Percentiles rank a stretch among this genome's conserved stretches.
These are phyloP conservation scores for Ophiocordyceps camponoti-saundersi DNA, from an alignment of 2,329 filamentous ascomycete species.

Conservation along the genomic window DNA sequence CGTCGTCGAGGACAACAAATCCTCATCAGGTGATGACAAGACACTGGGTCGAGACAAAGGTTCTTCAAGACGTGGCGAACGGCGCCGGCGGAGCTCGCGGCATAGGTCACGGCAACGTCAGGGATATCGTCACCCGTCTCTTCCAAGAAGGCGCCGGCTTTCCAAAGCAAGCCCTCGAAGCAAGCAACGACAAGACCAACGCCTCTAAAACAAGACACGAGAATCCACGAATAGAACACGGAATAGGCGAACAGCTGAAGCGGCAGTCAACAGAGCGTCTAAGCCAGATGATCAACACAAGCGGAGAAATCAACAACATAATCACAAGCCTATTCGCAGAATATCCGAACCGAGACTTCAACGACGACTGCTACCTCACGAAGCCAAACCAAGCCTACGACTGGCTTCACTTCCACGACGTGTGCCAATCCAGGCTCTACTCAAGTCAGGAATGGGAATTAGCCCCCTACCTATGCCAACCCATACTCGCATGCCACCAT, in stretches of 20 bases:
- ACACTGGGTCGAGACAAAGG: slow-evolving; percentile 59
- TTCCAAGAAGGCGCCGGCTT: slow-evolving; percentile 70
- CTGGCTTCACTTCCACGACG: slow-evolving; percentile 90
- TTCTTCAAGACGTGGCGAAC: slow-evolving; percentile 49
- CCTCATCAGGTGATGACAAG: slow-evolving; percentile 38
- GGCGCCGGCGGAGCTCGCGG: slow-evolving; percentile 57
- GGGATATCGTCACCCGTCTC: slow-evolving; percentile 61
- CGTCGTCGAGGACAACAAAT: not conserved
- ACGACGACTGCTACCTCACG: slow-evolving; percentile 79
- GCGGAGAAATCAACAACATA: slow-evolving; percentile 63
- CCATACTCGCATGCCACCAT: slow-evolving; percentile 77
- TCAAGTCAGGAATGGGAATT: slow-evolving; percentile 88
- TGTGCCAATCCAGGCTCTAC: slow-evolving; percentile 61
- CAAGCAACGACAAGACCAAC: no score
- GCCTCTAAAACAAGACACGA: slow-evolving; percentile 31
- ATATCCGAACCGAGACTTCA: slow-evolving; percentile 76
- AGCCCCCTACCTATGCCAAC: slow-evolving; percentile 68
- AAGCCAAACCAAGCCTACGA: slow-evolving; percentile 83
- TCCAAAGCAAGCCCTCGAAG: slow-evolving; percentile 43
- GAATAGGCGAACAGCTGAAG: slow-evolving; percentile 58
- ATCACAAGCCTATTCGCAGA: slow-evolving; percentile 70
- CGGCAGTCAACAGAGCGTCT: slow-evolving; percentile 55
- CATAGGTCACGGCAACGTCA: slow-evolving; percentile 52
- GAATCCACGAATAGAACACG: slow-evolving; percentile 42
- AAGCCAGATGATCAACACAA: slow-evolving; percentile 60